Evolutionary conservation across 805 yeast genomes (phyloP), one percentile per base, ranked within the genome.

Genomic region (Starmerella etchellsii): DNA sequence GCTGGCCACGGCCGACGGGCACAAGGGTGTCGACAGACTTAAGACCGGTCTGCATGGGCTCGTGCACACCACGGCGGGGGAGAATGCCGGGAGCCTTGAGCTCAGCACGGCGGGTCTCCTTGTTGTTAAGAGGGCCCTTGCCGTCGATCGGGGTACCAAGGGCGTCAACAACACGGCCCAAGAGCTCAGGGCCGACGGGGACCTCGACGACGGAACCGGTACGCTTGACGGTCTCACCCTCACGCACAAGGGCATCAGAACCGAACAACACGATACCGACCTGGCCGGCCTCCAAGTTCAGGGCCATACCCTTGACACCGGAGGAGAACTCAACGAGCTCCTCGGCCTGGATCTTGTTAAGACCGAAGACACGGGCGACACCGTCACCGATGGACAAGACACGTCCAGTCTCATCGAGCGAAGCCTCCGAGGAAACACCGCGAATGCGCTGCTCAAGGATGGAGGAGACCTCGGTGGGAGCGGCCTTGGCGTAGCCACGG

Each of bases 241-340:
- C 96, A 74, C 85, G 87, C 68, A 91, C 97, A 58, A 78, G 77
- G 69, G 95, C 78, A 70, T 91, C 99, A 54, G 97, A 87, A 74
- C 98, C 99, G 76, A 91, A 91, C 70, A 91, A 74, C 72, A 91
- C 99, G 65, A 91, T 79, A 84, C 99, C 99, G 67, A 91, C 99
- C 73, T 91, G 97, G 70, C 94, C 96, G 61, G 97, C 94, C 74
- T 91, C 99, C 78, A 91, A 82, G 79, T 91, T 91, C 66, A 91
- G 78, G 64, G 98, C 97, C 99, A 91, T 91, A 81, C 98, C 99
- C 72, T 87, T 84, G 61, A 88, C 97, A 76, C 99, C 98, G 48
- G 98, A 84, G 49, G 95, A 74, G 74, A 91, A 93, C 74, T 91
- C 98, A 62, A 91, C 96, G 68, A 91, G 78, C 74, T 91, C 99